Percentiles rank a stretch among this genome's conserved stretches.
These are phyloP conservation scores for Zymoseptoria pseudotritici DNA, from an alignment of 2,329 filamentous ascomycete species.

Conservation along the genomic window DNA sequence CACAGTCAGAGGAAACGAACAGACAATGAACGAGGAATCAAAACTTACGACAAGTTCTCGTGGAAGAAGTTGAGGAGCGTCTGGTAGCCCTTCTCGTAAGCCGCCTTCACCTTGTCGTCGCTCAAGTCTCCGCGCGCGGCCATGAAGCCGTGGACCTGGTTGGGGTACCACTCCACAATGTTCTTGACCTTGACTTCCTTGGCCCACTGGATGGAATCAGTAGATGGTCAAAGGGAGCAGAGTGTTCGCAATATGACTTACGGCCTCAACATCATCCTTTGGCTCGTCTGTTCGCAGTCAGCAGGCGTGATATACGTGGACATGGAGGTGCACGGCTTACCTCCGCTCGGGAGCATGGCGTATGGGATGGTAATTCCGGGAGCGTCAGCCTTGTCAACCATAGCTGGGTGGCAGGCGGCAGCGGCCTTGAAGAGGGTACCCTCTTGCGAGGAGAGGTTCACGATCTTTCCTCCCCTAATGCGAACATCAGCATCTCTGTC, in stretches of 20 bases:
- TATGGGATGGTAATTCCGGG: constrained; percentile 50
- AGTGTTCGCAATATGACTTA: background rate
- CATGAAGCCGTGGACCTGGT: constrained; percentile 33
- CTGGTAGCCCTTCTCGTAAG: constrained; percentile 46
- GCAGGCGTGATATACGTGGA: no score
- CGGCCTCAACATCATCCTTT: constrained; percentile 40
- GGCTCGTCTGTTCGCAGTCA: constrained; percentile 39
- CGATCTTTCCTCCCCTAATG: constrained; percentile 40
- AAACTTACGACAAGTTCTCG: constrained; percentile 38
- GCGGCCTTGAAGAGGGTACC: constrained; percentile 51
- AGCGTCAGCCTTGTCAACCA: constrained; percentile 54
- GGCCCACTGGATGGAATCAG: constrained; percentile 34
- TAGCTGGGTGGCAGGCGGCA: constrained; percentile 51
- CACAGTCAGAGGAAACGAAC: background rate
- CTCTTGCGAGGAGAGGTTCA: constrained; percentile 45
- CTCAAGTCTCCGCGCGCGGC: constrained; percentile 36
- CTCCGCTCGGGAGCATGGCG: constrained; percentile 48
- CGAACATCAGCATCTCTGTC: background rate
- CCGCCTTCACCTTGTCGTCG: constrained; percentile 41
- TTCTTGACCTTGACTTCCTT: constrained; percentile 41
- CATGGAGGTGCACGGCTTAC: no score
- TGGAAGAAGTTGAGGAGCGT: constrained; percentile 46
- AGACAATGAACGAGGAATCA: constrained; percentile 15
- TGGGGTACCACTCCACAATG: constrained; percentile 42
- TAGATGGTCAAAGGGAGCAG: background rate